These are phyloP conservation scores for Capsicum rhomboideum DNA, from an alignment of 257 asterid species.

Conservation along the genomic window DNA sequence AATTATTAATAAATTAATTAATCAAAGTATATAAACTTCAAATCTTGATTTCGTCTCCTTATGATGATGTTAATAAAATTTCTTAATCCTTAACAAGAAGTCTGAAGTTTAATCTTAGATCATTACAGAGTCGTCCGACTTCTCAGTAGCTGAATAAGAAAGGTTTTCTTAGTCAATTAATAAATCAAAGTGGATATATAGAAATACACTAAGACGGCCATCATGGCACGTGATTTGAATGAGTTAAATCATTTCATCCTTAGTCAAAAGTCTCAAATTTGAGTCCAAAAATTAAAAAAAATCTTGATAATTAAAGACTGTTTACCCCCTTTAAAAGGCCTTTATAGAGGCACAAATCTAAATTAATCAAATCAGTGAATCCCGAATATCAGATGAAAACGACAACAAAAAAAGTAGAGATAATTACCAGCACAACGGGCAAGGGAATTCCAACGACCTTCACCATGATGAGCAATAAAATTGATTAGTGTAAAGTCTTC, in stretches of 20 bases:
- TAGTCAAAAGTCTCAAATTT: no score
- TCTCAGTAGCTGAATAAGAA: neutral
- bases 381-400: neutral
- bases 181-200: neutral
- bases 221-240: no score
- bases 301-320: no score
- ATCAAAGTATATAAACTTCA: neutral
- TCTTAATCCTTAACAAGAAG: neutral
- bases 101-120: neutral
- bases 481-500: conserved; percentile 33
- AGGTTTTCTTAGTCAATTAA: neutral
- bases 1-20: no score
- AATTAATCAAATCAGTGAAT: neutral
- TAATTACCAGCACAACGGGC: conserved; percentile 66
- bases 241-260: no score
- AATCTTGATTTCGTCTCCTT: no score
- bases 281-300: no score
- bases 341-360: no score
- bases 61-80: no score
- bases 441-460: conserved; percentile 90
- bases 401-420: neutral
- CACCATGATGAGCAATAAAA: conserved; percentile 73
- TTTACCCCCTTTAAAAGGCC: no score
- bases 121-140: neutral
- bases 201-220: neutral